Evolutionary conservation across 805 yeast genomes (phyloP).

Genomic region (Candida taoyuanica): DNA sequence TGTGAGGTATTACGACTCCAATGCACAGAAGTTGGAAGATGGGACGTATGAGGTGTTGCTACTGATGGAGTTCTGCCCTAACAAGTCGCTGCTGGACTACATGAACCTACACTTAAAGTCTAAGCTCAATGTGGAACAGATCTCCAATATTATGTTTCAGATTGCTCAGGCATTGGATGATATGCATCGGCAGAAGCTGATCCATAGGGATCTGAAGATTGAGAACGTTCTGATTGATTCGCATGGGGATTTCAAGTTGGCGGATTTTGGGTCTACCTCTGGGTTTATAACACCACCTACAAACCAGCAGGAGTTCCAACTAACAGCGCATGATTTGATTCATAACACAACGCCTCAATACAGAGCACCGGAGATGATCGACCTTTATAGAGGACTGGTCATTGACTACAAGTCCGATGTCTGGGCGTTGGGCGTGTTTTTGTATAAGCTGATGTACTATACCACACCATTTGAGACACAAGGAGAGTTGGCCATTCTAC

Average conservation of each 20-base stretch:
- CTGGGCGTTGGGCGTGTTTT: conserved; percentile 94
- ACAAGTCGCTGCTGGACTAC: conserved; percentile 78
- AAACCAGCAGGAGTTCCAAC: conserved; percentile 65
- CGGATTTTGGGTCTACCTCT: conserved; percentile 92
- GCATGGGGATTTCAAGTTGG: conserved; percentile 66
- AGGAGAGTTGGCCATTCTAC: conserved; percentile 81
- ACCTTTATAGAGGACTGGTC: conserved; percentile 73
- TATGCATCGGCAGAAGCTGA: conserved; percentile 72
- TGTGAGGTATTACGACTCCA: conserved; percentile 70
- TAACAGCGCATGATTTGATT: conserved; percentile 78
- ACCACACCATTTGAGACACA: conserved; percentile 89
- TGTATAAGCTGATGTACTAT: conserved; percentile 86
- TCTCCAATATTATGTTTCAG: conserved; percentile 79
- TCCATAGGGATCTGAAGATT: conserved; percentile 91
- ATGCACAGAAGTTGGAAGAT: conserved; percentile 55
- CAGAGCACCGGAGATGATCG: conserved; percentile 94
- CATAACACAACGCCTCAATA: conserved; percentile 95
- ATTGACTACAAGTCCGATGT: conserved; percentile 91
- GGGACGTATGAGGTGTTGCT: conserved; percentile 79
- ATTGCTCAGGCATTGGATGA: conserved; percentile 72
- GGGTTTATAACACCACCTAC: conserved; percentile 69
- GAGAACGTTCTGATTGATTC: conserved; percentile 86
- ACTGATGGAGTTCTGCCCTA: conserved; percentile 90
- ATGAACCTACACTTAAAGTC: conserved; percentile 84
- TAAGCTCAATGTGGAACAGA: conserved; percentile 71